phyloP scores from a whole-genome alignment of 441 rosid genomes.

The Brassica balearica region DNA sequence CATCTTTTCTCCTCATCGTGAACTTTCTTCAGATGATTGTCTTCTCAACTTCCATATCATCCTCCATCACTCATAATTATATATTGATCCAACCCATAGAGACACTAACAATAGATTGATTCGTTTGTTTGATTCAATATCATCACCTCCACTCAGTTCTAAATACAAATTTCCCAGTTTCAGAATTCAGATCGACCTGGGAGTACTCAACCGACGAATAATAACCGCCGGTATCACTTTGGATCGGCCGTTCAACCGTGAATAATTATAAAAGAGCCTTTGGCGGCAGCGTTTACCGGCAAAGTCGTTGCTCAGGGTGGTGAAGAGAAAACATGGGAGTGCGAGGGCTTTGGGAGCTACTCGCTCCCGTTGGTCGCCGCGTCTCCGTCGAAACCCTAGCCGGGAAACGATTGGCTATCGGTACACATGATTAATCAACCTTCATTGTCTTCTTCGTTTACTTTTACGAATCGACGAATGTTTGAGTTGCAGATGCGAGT shows the following conservation, averaged over 20 bases:
- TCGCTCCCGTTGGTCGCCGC: slow-evolving; percentile 94
- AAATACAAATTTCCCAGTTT: too few species aligned
- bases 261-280: background rate
- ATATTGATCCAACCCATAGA: background rate
- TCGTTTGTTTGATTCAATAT: background rate
- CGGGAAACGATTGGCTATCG: slow-evolving; percentile 85
- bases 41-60: background rate
- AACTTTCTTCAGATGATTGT: too few species aligned
- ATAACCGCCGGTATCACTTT: too few species aligned
- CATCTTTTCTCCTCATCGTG: background rate
- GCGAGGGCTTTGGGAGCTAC: slow-evolving; percentile 93
- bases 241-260: background rate
- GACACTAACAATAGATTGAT: background rate
- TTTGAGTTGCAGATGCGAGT: slow-evolving; percentile 68
- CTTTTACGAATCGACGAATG: background rate
- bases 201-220: too few species aligned
- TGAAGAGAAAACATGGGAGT: slow-evolving; percentile 66
- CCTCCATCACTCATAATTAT: too few species aligned
- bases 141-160: background rate
- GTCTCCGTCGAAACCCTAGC: slow-evolving; percentile 94
- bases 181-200: too few species aligned
- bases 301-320: background rate
- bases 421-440: slow-evolving; percentile 41
- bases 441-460: background rate
- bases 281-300: slow-evolving; percentile 25